Evolutionary conservation across 768 basidiomycete species (phyloP), one percentile per base, ranked within the genome.

Genomic region (Pleurotus platypus): DNA sequence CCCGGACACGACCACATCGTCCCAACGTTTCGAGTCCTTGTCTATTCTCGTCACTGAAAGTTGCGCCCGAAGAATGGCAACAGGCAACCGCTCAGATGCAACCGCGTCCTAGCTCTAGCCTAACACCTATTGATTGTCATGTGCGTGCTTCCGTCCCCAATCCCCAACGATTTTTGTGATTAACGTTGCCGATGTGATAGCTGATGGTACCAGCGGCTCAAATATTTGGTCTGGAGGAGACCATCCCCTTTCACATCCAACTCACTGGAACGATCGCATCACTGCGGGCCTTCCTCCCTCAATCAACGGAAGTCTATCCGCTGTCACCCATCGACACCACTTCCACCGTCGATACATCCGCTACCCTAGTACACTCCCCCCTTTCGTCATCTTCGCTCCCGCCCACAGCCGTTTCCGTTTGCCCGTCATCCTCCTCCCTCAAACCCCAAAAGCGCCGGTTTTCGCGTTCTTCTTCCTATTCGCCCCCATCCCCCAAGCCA

Each of bases 161-260:
- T 49, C 55, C 39, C 22, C 47, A 22, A 11, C 51, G 38, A 46
- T 22, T 49, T 46, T 22, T 27, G 30, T 13, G 22, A 46, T 57
- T 38, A 50, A 57, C 56, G 13, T 22, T 9, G 16, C 8, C 22
- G 15, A 11, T 46, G 37, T 13, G 58, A 45, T 60, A 89, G 87
- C 65, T 87, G 11, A 83, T 88, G 64, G 70, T 87, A 15, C 87
- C 87, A 9, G 73, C 75, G 5, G 77, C 75, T 11, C 79, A 78
- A 47, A 75, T 79, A 15, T 89, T 78, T 67, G 78, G 79, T 6
- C 42, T 85, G 27, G 63, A 71, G 8, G 84, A 87, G 59, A 73
- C 70, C 15, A 84, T 89, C 7, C 85, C 85, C 5, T 83, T 88
- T 66, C 84, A 87, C 62, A 63, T 89, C 15, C 87, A 88, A 60